Percentiles rank a stretch among this genome's conserved stretches.
Conservation (phyloP, 2,329 filamentous ascomycete species). For the Fusarium globosum region DNA sequence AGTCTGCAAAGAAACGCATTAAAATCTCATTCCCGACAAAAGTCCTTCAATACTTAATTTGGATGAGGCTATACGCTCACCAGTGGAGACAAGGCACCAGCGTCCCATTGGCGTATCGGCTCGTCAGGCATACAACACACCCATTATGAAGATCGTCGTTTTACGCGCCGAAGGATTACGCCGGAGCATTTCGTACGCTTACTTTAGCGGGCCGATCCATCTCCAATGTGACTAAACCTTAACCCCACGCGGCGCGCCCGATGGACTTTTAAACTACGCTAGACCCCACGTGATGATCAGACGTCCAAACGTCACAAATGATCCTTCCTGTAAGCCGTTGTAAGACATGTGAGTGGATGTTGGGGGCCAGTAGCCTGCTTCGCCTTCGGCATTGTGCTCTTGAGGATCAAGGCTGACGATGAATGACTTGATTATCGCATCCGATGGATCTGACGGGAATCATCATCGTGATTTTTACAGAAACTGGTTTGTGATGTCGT, state of each 20-base stretch:
- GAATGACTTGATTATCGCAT: not conserved
- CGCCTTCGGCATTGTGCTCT: fast-evolving
- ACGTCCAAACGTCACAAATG: fast-evolving
- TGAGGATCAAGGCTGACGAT: not conserved
- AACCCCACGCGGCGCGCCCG: not conserved
- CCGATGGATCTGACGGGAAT: fast-evolving
- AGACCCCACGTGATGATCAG: not conserved
- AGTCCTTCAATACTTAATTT: not conserved
- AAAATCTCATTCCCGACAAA: fast-evolving
- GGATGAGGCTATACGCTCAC: not conserved
- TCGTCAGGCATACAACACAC: not conserved
- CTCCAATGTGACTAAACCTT: not conserved
- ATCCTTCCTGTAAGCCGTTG: not conserved
- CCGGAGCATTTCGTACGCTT: not conserved
- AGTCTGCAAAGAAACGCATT: fast-evolving
- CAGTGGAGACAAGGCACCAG: not conserved
- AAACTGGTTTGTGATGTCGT: fast-evolving
- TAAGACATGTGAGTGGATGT: not conserved
- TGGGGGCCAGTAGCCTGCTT: not conserved
- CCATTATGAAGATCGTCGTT: not conserved
- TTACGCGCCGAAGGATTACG: not conserved
- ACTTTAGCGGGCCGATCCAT: not conserved
- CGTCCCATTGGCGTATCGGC: fast-evolving
- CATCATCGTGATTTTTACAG: fast-evolving
- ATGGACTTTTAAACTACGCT: not conserved